Percentiles rank a stretch among this genome's conserved stretches.
Conservation (phyloP, 805 yeast genomes). For the Citeromyces matritensis region DNA sequence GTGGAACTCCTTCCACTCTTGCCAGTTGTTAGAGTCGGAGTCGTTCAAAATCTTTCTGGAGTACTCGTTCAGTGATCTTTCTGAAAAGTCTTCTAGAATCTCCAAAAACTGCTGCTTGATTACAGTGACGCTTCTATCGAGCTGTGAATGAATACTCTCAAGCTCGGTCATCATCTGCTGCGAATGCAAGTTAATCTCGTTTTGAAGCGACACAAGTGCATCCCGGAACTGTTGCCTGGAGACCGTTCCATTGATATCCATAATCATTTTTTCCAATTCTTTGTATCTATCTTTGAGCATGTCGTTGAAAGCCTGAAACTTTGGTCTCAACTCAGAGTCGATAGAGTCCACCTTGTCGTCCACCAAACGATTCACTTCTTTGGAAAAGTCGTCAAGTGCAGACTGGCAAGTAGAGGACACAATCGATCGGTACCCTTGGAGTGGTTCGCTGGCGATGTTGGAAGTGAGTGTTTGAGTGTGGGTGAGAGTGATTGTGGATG, state of each 20-base stretch:
- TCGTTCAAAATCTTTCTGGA: conserved; percentile 37
- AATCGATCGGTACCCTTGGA: conserved; percentile 12
- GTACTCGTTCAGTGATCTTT: conserved; percentile 49
- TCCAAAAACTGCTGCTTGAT: conserved; percentile 36
- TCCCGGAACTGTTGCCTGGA: conserved; percentile 33
- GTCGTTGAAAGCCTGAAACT: conserved; percentile 16
- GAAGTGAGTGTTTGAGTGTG: too few relatives aligned
- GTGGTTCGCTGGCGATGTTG: too few relatives aligned
- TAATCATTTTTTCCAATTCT: conserved; percentile 11
- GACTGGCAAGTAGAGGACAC: conserved; percentile 20
- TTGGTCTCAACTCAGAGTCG: conserved; percentile 15
- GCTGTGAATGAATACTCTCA: too few relatives aligned
- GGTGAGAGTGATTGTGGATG: too few relatives aligned
- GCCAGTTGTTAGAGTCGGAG: conserved; percentile 17
- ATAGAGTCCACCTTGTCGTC: conserved; percentile 10
- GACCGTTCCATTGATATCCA: conserved; percentile 14
- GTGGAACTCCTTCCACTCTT: conserved; percentile 49
- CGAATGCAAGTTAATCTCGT: conserved; percentile 13
- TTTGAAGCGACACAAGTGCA: conserved; percentile 16
- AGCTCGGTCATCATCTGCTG: too few relatives aligned
- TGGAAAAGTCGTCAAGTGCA: conserved; percentile 21
- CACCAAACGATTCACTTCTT: conserved; percentile 17
- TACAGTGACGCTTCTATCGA: conserved; percentile 14
- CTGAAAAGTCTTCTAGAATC: conserved; percentile 61
- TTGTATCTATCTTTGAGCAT: conserved; percentile 10